Evolutionary conservation across 257 asterid species (phyloP).

Genomic region (Asclepias syriaca): DNA sequence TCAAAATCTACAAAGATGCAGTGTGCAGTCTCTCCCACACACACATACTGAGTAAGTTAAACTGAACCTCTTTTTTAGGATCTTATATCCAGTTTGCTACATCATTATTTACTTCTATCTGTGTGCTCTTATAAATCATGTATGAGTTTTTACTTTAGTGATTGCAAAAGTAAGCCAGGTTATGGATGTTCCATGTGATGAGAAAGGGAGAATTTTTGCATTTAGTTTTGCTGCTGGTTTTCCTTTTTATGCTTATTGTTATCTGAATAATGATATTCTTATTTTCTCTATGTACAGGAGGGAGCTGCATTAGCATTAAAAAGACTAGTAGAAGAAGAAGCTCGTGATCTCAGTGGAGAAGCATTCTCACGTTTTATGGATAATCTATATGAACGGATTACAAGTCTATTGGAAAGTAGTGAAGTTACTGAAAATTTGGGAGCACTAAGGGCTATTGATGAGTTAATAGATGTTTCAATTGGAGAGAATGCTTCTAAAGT

Average conservation of each 20-base stretch:
- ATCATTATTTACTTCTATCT: not conserved
- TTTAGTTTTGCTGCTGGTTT: not conserved
- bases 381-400: conserved; percentile 73
- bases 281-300: conserved; percentile 48
- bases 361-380: conserved; percentile 91
- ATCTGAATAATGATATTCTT: conserved; percentile 3
- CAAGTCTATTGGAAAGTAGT: conserved; percentile 73
- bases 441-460: conserved; percentile 95
- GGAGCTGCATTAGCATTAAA: conserved; percentile 73
- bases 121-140: not conserved
- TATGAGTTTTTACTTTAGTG: not conserved
- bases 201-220: not conserved
- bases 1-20: not conserved
- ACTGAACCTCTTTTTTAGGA: not conserved
- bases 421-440: conserved; percentile 90
- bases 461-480: conserved; percentile 78
- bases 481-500: conserved; percentile 94
- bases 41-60: not conserved
- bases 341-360: conserved; percentile 82
- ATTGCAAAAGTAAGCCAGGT: not conserved
- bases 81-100: not conserved
- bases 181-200: not conserved
- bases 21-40: not conserved
- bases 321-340: conserved; percentile 81
- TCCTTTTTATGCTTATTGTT: not conserved